These are phyloP conservation scores for Synchytrium microbalum DNA, from an alignment of 371 early-diverging fungal genomes.

Conservation along the genomic window DNA sequence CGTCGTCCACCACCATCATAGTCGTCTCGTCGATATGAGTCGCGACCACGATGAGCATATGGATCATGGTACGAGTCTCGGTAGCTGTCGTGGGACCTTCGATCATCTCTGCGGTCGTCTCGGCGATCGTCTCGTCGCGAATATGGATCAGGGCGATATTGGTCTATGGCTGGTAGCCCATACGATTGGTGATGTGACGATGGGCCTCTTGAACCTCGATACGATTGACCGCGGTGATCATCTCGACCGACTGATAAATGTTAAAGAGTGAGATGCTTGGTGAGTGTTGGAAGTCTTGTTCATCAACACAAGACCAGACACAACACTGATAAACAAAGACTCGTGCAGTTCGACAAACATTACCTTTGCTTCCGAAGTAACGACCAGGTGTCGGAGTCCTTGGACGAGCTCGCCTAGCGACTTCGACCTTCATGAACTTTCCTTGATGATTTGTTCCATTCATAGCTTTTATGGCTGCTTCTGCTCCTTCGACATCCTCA, in stretches of 20 bases:
- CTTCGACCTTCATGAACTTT: conserved; percentile 62
- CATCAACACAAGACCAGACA: conserved; percentile 6
- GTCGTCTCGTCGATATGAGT: conserved; percentile 22
- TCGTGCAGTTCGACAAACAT: conserved; percentile 47
- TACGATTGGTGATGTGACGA: conserved; percentile 36
- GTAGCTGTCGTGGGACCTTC: conserved; percentile 23
- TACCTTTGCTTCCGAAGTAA: conserved; percentile 51
- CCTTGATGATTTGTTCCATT: conserved; percentile 66
- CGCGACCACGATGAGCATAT: conserved; percentile 46
- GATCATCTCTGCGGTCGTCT: conserved; percentile 44
- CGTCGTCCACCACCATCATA: conserved; percentile 36
- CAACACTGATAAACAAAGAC: neutral
- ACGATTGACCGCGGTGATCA: conserved; percentile 19
- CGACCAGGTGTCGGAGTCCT: conserved; percentile 83
- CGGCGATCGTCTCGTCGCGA: conserved; percentile 45
- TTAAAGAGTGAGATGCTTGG: neutral
- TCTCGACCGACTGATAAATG: conserved; percentile 12
- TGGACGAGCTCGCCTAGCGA: conserved; percentile 66
- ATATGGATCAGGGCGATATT: conserved; percentile 28
- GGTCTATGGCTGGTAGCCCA: conserved; percentile 48
- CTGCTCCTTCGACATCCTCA: conserved; percentile 64
- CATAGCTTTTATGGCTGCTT: conserved; percentile 54
- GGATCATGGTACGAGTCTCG: conserved; percentile 20
- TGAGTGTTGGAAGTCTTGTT: neutral
- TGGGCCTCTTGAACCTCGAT: conserved; percentile 19